Base-by-base conservation (phyloP, 2,329 filamentous ascomycete species). In the Acrocalymma vagum region DNA sequence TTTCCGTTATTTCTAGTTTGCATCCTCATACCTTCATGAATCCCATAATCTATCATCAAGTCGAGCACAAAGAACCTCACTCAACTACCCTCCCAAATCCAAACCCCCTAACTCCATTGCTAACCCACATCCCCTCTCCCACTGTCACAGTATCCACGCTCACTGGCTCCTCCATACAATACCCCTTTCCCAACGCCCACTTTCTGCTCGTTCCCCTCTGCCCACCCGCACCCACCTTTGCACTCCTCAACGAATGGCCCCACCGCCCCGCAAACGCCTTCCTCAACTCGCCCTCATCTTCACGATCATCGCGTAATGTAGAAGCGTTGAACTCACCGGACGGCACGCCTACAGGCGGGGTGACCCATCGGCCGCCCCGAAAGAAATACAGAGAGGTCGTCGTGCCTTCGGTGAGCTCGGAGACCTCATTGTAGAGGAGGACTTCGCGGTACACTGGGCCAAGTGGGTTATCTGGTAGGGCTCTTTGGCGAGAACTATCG, bases 41-140 rank as follows among this genome's bases (percentile, higher is more conserved):
- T n/a, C n/a, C n/a, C n/a, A n/a, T n/a, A n/a, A n/a, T n/a, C n/a
- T n/a, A n/a, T n/a, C n/a, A n/a, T n/a, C n/a, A n/a, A n/a, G n/a
- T n/a, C n/a, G n/a, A n/a, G n/a, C n/a, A n/a, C n/a, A n/a, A n/a
- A n/a, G n/a, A n/a, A n/a, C n/a, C 28, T 20, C 11, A 60, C 32
- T 50, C 56, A 3, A 71, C 64, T 1, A 71, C 63, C 28, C 39
- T 62, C 30, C 66, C 65, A 51, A 56, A 63, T 15, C 61, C 58
- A 62, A 95, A 96, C 0, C 93, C 93, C 51, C 87, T 81, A 2
- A 93, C 87, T 0, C 88, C 91, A 67, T 93, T 96, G 67, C 91
- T 96, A 37, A 96, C 72, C 88, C 90, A 95, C 48, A 92, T 87
- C 37, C 85, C 78, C 67, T 96, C 92, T 1, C 86, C 88, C 50